Percentiles rank a stretch among this genome's conserved stretches.
Conservation (phyloP, 306 rosid species). For the Citrullus mucosospermus region DNA sequence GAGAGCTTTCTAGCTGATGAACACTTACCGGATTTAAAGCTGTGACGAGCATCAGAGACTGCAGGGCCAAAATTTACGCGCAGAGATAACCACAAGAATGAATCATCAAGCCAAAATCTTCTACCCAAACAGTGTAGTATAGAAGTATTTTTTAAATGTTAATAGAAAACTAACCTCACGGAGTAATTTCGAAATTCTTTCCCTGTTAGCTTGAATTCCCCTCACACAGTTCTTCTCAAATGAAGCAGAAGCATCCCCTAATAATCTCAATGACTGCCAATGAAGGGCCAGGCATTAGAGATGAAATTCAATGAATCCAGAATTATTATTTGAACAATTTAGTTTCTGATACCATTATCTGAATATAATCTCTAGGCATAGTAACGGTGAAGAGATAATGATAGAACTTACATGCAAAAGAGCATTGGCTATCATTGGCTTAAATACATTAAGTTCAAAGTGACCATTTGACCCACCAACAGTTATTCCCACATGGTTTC, state of each 20-base stretch:
- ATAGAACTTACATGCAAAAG: conserved; percentile 64
- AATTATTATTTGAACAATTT: not conserved
- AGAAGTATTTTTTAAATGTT: conserved; percentile 2
- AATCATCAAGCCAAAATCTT: conserved; percentile 26
- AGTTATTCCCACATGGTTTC: conserved; percentile 88
- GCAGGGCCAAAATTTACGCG: conserved; percentile 21
- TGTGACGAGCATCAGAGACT: conserved; percentile 96
- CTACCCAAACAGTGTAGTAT: not conserved
- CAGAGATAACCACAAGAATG: not conserved
- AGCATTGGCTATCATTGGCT: conserved; percentile 79
- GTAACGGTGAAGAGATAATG: not conserved
- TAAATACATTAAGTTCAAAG: conserved; percentile 94
- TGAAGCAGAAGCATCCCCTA: conserved; percentile 90
- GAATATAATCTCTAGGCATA: not conserved
- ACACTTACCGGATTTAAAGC: conserved; percentile 85
- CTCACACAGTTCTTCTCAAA: conserved; percentile 93
- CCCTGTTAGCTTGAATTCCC: conserved; percentile 89
- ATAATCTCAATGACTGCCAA: conserved; percentile 78
- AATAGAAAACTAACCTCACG: conserved; percentile 57
- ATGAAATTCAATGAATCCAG: not conserved
- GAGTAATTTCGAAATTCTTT: conserved; percentile 82
- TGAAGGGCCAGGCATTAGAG: not conserved
- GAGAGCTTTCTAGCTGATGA: not conserved
- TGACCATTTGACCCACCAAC: conserved; percentile 98
- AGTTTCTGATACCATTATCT: not conserved